Evolutionary conservation across 192 early-diverging fungal species (phyloP).

Genomic region (Martensiomyces pterosporus): DNA sequence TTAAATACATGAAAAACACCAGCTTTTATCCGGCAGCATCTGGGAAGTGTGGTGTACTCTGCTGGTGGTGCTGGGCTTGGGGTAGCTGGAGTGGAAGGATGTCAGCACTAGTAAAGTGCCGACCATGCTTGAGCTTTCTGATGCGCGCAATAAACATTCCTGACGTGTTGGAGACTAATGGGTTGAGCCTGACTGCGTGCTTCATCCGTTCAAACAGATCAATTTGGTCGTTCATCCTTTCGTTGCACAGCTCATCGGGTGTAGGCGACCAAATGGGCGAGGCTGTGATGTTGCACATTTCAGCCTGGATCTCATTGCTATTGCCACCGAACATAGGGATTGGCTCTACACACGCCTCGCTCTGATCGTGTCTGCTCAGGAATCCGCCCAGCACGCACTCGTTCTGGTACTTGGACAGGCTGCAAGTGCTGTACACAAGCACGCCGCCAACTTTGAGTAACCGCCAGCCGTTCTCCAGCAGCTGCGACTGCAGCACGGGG

Average conservation of each 20-base stretch:
- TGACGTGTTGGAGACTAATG: conserved; percentile 34
- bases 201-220: conserved; percentile 20
- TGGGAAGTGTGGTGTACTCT: too few relatives aligned
- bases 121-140: conserved; percentile 52
- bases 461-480: conserved; percentile 74
- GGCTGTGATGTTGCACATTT: not conserved
- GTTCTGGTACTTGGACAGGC: conserved; percentile 73
- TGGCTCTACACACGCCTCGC: conserved; percentile 27
- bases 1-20: too few relatives aligned
- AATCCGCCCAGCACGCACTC: conserved; percentile 84
- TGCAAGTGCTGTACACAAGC: conserved; percentile 88
- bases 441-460: conserved; percentile 71
- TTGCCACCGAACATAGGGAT: conserved; percentile 1
- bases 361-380: conserved; percentile 39
- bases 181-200: conserved; percentile 35
- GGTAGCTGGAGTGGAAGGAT: conserved; percentile 2
- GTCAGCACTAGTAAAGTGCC: not conserved
- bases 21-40: too few relatives aligned
- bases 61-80: not conserved
- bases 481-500: conserved; percentile 51
- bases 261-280: conserved; percentile 13
- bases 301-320: too few relatives aligned
- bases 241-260: conserved; percentile 8
- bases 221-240: conserved; percentile 11
- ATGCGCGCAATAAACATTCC: conserved; percentile 74